These are phyloP conservation scores for Fusarium aywerte DNA, from an alignment of 2,329 filamentous ascomycete genomes.

Conservation along the genomic window DNA sequence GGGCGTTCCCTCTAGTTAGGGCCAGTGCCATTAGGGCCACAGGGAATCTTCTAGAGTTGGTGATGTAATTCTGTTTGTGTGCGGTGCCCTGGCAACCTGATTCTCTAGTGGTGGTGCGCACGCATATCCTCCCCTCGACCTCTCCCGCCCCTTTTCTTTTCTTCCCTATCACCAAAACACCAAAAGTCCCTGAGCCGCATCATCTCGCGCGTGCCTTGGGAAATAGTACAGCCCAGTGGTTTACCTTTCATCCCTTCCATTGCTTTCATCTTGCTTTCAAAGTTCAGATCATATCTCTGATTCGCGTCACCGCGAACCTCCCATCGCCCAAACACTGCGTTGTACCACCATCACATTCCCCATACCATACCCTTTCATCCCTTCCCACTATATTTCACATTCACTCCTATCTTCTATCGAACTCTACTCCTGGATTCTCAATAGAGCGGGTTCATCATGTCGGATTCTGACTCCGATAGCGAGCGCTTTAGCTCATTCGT, in stretches of 20 bases:
- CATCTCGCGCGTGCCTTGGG: neutral
- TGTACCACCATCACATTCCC: neutral
- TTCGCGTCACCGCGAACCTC: neutral
- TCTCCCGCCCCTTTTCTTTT: neutral
- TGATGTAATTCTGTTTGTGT: neutral
- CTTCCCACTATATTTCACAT: neutral
- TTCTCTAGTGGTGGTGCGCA: neutral
- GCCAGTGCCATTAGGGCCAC: neutral
- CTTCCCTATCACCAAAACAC: neutral
- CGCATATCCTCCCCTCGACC: constrained; percentile 3
- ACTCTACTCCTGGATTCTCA: neutral
- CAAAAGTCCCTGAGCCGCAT: neutral
- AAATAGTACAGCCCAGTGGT: too few relatives aligned
- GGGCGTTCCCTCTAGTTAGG: neutral
- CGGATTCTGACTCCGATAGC: neutral
- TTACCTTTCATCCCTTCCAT: neutral
- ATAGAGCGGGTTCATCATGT: neutral
- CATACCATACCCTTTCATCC: neutral
- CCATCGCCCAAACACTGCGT: neutral
- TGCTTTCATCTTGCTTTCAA: neutral
- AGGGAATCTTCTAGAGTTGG: neutral
- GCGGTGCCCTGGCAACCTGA: constrained; percentile 5
- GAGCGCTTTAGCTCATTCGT: neutral
- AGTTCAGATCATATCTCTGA: neutral
- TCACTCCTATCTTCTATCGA: neutral